Evolutionary conservation across 164 flowering plant genomes (phyloP).

Genomic region (Magnolia officinalis): DNA sequence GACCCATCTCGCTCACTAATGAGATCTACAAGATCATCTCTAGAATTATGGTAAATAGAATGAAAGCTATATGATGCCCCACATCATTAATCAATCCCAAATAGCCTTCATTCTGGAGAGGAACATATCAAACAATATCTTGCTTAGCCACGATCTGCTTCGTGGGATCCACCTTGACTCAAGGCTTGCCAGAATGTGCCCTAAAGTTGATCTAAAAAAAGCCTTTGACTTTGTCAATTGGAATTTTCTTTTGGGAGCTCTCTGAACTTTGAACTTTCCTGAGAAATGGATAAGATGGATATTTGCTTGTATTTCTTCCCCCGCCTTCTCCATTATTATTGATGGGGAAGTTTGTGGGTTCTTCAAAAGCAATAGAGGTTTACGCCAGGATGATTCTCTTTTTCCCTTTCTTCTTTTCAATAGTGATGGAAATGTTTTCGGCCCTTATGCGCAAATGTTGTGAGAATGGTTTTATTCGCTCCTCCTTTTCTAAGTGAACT

Average conservation of each 20-base stretch:
- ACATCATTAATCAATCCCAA: background rate
- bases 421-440: no score
- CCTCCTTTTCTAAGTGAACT: background rate
- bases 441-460: no score
- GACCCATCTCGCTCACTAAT: background rate
- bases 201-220: background rate
- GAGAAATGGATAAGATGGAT: no score
- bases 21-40: background rate
- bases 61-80: background rate
- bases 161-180: background rate
- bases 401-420: no score
- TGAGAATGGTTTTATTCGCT: no score
- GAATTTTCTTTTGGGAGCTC: background rate
- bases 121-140: background rate
- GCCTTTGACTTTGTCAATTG: background rate
- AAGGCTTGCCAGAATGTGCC: background rate
- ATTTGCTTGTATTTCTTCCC: no score
- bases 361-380: no score
- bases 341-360: no score
- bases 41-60: background rate
- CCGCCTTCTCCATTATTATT: no score
- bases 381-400: no score
- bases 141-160: background rate
- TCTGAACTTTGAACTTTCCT: no score
- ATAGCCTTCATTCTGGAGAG: background rate